Evolutionary conservation across 1,139 yeast species (phyloP).

Genomic region (Hyphopichia pseudoburtonii): DNA sequence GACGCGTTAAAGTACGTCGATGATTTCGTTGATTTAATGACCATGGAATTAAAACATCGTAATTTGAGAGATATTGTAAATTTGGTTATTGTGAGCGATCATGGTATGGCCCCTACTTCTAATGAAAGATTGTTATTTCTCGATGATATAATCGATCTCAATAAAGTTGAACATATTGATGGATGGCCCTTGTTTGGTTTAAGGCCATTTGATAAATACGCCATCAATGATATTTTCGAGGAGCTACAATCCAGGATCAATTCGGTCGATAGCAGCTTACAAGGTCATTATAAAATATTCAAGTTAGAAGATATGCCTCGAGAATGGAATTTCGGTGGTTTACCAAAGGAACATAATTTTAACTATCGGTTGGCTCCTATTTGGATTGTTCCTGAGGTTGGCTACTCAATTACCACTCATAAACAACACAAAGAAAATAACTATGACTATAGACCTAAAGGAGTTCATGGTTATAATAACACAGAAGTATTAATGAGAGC

Average conservation of each 20-base stretch:
- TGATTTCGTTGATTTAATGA: slow-evolving; percentile 51
- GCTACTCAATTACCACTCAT: slow-evolving; percentile 72
- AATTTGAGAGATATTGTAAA: slow-evolving; percentile 67
- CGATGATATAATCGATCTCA: slow-evolving; percentile 64
- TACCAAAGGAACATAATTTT: slow-evolving; percentile 37
- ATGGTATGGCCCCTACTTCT: slow-evolving; percentile 91
- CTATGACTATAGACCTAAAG: slow-evolving; percentile 59
- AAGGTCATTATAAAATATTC: slow-evolving; percentile 47
- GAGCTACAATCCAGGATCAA: slow-evolving; percentile 23
- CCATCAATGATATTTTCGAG: slow-evolving; percentile 18
- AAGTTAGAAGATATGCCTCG: slow-evolving; percentile 59
- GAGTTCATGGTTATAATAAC: slow-evolving; percentile 84
- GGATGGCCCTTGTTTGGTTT: slow-evolving; percentile 93
- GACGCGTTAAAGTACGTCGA: slow-evolving; percentile 66
- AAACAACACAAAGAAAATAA: slow-evolving; percentile 51
- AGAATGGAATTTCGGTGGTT: slow-evolving; percentile 68
- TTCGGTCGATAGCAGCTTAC: slow-evolving; percentile 17
- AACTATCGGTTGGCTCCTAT: slow-evolving; percentile 74
- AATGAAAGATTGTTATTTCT: slow-evolving; percentile 61
- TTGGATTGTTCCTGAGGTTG: slow-evolving; percentile 82
- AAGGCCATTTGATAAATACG: slow-evolving; percentile 48
- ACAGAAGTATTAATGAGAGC: slow-evolving; percentile 81
- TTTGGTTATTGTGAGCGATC: slow-evolving; percentile 79
- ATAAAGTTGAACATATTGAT: slow-evolving; percentile 59
- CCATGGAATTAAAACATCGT: slow-evolving; percentile 49